Evolutionary conservation across 805 yeast genomes (phyloP), one percentile per base, ranked within the genome.

Genomic region (Hyphopichia homilentoma): DNA sequence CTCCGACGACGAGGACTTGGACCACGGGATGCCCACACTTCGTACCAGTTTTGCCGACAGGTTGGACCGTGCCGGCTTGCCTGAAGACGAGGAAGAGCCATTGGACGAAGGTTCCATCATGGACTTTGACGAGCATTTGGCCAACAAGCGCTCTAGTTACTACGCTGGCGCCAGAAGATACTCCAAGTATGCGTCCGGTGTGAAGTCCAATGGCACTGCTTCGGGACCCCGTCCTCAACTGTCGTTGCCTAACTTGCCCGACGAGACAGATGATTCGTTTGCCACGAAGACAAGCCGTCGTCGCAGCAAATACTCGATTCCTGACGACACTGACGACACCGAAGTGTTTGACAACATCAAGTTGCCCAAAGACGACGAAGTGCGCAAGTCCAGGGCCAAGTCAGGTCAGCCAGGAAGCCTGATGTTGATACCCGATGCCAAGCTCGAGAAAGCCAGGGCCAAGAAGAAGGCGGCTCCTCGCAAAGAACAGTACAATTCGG

Each of bases 291-390:
- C 44, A 25, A 64, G 58, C 27, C 41, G 40, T 27, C 40, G 41
- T 22, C 43, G 47, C 26, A 45, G 36, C 27, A 16, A 38, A 36
- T 13, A 37, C 38, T 8, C 45, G 39, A 27, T 39, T 4, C 32
- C 29, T 25, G 20, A 36, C n/a, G 33, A 40, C 17, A 21, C 40
- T 9, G 61, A 52, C 11, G 59, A 50, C n/a, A 47, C 46, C 21
- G 56, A 55, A 16, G 58, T 68, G 17, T 70, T 73, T 50, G 76
- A 70, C 39, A 59, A 59, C 33, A 61, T 71, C 39, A 67, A 68
- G 43, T 50, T 75, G 36, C 81, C 81, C 6, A 70, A 70, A 25
- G 64, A 42, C 4, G 41, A 39, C 7, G 22, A 27, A 20, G 26
- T 22, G 22, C 12, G 23, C 23, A 38, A 25, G 11, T 38, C 36